A percentile compares a stretch with the other conserved stretches of the same genome.
Conservation (phyloP, 2,329 filamentous ascomycete species). For the Phyllosticta capitalensis region DNA sequence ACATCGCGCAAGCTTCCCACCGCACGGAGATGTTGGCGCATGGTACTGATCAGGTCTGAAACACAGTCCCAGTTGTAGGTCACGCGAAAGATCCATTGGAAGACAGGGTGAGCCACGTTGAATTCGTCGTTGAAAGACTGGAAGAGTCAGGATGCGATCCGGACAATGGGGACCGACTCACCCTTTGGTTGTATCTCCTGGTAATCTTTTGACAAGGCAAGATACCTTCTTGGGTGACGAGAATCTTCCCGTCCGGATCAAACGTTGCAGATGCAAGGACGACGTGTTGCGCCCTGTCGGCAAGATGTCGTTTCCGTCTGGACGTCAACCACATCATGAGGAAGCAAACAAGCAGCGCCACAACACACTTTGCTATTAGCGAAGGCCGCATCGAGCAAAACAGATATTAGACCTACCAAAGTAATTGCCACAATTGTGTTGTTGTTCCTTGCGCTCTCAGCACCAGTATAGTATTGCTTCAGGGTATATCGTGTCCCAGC, state of each 20-base stretch:
- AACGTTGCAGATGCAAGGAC: constrained; percentile 55
- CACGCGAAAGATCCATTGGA: constrained; percentile 79
- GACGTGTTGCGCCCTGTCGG: constrained; percentile 43
- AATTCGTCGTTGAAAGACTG: constrained; percentile 63
- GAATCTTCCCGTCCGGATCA: constrained; percentile 53
- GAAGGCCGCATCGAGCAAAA: too few species aligned
- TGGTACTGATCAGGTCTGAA: constrained; percentile 57
- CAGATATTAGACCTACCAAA: constrained; percentile 49
- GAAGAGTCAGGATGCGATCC: constrained; percentile 1
- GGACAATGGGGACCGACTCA: not conserved
- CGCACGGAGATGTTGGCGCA: constrained; percentile 58
- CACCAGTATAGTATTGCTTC: constrained; percentile 33
- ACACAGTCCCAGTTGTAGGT: constrained; percentile 68
- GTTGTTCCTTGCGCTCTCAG: constrained; percentile 42
- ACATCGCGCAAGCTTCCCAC: constrained; percentile 32
- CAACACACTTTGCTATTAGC: constrained; percentile 24
- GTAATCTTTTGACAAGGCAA: constrained; percentile 70
- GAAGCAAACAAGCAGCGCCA: constrained; percentile 26
- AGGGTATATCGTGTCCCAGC: constrained; percentile 60
- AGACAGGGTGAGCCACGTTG: constrained; percentile 65
- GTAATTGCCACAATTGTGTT: constrained; percentile 66
- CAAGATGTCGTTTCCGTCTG: constrained; percentile 26
- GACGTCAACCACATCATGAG: constrained; percentile 28
- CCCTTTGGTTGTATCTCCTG: constrained; percentile 34
- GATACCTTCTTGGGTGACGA: constrained; percentile 61